These are phyloP conservation scores for Pinus tabuliformis DNA, from an alignment of 75 land plant genomes.

Conservation along the genomic window DNA sequence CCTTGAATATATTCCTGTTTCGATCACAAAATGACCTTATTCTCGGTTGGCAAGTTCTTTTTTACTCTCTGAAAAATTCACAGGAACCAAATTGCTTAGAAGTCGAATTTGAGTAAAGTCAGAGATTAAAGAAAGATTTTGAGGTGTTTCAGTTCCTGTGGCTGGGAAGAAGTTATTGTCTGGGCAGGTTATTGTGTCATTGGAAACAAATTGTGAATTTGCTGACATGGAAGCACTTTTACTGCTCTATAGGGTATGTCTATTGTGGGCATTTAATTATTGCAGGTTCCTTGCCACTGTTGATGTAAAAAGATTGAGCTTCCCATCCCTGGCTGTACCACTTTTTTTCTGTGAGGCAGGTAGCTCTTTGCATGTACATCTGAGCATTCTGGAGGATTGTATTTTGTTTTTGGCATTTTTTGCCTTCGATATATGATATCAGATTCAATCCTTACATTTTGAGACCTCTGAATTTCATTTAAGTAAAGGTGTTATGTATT, in stretches of 20 bases:
- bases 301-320: slow-evolving; percentile 6
- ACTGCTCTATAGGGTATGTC: neutral
- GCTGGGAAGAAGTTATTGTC: neutral
- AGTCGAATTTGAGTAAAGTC: neutral
- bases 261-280: neutral
- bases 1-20: slow-evolving; percentile 3
- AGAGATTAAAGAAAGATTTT: neutral
- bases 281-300: neutral
- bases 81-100: slow-evolving; percentile 3
- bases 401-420: slow-evolving; percentile 9
- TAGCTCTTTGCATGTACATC: slow-evolving; percentile 9
- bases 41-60: neutral
- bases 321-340: slow-evolving; percentile 1
- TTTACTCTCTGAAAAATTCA: neutral
- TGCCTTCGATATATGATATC: slow-evolving; percentile 4
- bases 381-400: slow-evolving; percentile 12
- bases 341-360: slow-evolving; percentile 6
- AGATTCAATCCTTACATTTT: slow-evolving; percentile 2
- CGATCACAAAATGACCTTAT: neutral
- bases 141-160: neutral
- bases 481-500: neutral
- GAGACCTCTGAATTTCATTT: neutral
- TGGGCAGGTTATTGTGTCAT: neutral
- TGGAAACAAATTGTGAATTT: neutral
- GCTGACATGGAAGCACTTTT: neutral